Conservation (phyloP, 2,329 filamentous ascomycete species). For the Epichloe amarillans region DNA sequence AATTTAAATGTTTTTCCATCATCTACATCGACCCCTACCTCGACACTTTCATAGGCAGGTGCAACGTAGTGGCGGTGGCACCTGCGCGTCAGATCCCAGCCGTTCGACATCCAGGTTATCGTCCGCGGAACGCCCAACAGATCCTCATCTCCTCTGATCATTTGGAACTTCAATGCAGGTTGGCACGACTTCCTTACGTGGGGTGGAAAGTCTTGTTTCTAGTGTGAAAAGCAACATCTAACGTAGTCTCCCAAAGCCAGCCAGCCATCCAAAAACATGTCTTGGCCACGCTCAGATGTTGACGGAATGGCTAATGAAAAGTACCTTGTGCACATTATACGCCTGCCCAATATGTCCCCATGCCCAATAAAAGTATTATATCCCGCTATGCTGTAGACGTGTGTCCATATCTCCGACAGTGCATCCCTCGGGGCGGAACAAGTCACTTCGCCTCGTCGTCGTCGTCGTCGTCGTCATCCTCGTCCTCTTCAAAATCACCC, state of each 20-base stretch:
- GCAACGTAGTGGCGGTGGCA: too few species aligned
- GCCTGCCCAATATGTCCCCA: neutral
- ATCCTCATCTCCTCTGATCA: too few species aligned
- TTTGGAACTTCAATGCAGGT: too few species aligned
- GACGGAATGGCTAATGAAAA: too few species aligned
- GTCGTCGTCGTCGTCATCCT: constrained; percentile 28
- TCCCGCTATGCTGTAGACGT: constrained; percentile 5
- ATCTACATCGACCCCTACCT: too few species aligned
- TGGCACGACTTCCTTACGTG: too few species aligned
- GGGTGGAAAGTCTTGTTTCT: too few species aligned
- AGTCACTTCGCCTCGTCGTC: neutral
- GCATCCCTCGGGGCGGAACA: neutral
- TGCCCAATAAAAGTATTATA: neutral
- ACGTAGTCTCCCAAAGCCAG: neutral
- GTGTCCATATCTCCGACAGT: neutral
- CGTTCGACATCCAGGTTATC: too few species aligned
- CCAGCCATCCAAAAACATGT: neutral
- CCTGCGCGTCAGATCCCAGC: neutral
- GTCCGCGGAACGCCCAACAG: too few species aligned
- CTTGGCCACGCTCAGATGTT: neutral
- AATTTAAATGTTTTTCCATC: too few species aligned
- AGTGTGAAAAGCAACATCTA: neutral
- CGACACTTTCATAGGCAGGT: too few species aligned
- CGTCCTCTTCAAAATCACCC: constrained; percentile 45
- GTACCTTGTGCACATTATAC: too few species aligned